Evolutionary conservation across 2,329 filamentous ascomycete species (phyloP), one percentile per base, ranked within the genome.

Genomic region (Sclerotinia glacialis): DNA sequence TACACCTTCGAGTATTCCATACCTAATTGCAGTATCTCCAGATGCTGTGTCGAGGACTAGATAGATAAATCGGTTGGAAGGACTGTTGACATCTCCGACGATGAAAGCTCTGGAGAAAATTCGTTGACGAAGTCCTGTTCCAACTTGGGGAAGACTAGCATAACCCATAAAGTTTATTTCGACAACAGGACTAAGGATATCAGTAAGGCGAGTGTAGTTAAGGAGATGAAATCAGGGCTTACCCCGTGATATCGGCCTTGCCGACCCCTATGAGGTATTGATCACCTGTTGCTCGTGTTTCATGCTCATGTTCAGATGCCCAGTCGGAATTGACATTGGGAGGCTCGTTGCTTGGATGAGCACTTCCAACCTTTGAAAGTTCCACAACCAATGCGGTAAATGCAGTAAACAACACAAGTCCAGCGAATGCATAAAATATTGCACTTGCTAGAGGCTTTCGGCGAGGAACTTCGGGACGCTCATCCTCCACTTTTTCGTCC

Each of bases 131-230:
- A 98, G 81, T 44, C 94, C 94, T 11, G 88, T 89, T 58, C 94
- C 94, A 42, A 89, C 80, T 79, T 98, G 94, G 42, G 85, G 83
- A 21, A 89, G 81, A 77, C 92, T 90, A 42, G 93, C 94, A 81
- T 97, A 97, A 69, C 93, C 93, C 83, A 93, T 95, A 74, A 98
- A 84, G 74, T 92, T 92, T 73, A 97, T 83, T 78, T 97, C 92
- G 31, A 95, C 93, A n/a, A 96, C 92, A 0, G 93, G 92, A 2
- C 74, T 76, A 56, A 49, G 53, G 55, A 26, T 14, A 50, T 68
- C 12, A 26, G 65, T 18, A 49, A 69, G 49, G 69, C 60, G 63
- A 7, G 37, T 28, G 6, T 46, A 54, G n/a, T 26, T 11, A 12
- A n/a, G 26, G 31, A 28, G 26, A 18, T 2, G 2, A 50, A 62